Evolutionary conservation across 148 eudicot species (phyloP), one percentile per base, ranked within the genome.

Genomic region (Rhododendron ovatum): DNA sequence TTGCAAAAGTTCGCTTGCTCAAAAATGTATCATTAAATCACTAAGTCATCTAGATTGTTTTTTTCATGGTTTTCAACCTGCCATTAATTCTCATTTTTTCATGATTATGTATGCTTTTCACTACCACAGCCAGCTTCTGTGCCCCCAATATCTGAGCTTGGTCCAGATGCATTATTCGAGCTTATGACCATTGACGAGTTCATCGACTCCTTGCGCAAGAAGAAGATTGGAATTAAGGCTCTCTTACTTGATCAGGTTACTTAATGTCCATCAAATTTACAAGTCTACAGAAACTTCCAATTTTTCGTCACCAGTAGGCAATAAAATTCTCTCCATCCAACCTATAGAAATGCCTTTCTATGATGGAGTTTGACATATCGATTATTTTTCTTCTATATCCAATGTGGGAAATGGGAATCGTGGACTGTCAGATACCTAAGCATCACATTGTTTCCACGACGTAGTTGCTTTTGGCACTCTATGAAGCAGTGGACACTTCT

Each of bases 81-180:
- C 33, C 26, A 77, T 28, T 51, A 4, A 79, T 55, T 41, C 59
- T 86, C 41, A 45, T 5, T 51, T 55, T 24, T 59, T 82, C 43
- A 26, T 18, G 26, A 55, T 69, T 63, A 71, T 75, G 33, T 41
- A 45, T 81, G 35, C 24, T 39, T 71, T 35, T 48, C 30, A 7
- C 75, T 83, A 48, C 22, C 83, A 76, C 94, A 97, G 99, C 99
- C 99, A 73, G 90, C 89, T 85, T 89, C 92, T 84, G 91, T 86
- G 78, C 94, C 93, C 35, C 99, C 99, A 55, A 94, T 97, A 88
- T 97, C 96, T 59, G 99, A 93, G 89, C 99, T 97, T 90, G 99
- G 99, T 88, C 98, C 96, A 78, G 99, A 97, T 94, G 95, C 98
- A 83, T 88, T 97, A 28, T 84, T 91, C 87, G 95, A 95, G 87